Percentiles rank a stretch among this genome's conserved stretches.
phyloP scores from a whole-genome alignment of 2,329 filamentous ascomycete species.

The Ceratocystis papillata region DNA sequence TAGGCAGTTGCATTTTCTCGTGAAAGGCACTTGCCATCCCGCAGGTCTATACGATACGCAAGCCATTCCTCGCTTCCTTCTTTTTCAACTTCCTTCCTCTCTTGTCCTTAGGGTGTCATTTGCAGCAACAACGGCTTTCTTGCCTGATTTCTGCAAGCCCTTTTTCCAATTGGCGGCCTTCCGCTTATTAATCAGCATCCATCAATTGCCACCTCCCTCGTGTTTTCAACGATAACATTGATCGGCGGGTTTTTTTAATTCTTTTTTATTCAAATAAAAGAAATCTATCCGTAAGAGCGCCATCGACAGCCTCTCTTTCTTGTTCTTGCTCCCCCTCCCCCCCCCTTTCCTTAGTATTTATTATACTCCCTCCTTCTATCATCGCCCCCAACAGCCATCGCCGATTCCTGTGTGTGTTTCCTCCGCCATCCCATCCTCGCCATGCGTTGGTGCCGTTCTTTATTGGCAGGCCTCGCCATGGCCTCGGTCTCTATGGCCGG shows the following conservation, averaged over 20 bases:
- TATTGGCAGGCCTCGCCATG: slow-evolving; percentile 21
- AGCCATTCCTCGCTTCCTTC: background rate
- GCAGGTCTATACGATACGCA: background rate
- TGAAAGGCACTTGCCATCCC: background rate
- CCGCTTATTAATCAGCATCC: slow-evolving; percentile 4
- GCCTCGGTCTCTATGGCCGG: slow-evolving; percentile 14
- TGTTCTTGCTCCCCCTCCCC: background rate
- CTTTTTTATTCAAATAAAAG: background rate
- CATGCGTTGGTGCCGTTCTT: slow-evolving; percentile 22
- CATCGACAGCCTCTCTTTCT: background rate
- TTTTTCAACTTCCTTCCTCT: background rate
- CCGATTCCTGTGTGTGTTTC: background rate
- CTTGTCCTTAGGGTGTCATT: no score
- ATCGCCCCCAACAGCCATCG: background rate
- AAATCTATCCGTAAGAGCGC: background rate
- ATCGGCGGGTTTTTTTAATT: background rate
- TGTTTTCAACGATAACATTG: background rate
- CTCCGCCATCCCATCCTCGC: background rate
- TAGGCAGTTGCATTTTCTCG: slow-evolving; percentile 8
- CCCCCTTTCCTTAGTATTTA: background rate
- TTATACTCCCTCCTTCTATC: background rate
- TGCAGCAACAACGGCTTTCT: no score
- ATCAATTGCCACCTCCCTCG: slow-evolving; percentile 1
- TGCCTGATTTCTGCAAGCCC: no score
- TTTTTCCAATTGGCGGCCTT: background rate